Evolutionary conservation across 495 filamentous ascomycete species (phyloP).

Genomic region (Pseudevernia furfuracea): DNA sequence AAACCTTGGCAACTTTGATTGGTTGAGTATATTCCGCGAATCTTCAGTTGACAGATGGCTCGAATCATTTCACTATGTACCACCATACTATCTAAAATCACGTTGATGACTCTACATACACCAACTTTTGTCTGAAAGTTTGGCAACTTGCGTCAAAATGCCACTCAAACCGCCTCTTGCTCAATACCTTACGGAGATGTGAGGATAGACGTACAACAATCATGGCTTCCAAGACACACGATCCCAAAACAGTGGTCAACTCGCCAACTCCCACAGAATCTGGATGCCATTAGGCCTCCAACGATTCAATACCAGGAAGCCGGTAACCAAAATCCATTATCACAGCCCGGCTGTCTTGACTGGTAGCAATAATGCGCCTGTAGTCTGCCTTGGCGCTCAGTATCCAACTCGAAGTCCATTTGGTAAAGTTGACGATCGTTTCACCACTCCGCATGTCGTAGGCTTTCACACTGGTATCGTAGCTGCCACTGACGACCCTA

Average conservation of each 20-base stretch:
- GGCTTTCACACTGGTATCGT: slow-evolving; percentile 90
- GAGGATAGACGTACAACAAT: background rate
- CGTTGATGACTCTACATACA: background rate
- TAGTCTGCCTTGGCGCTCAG: slow-evolving; percentile 92
- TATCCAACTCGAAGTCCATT: slow-evolving; percentile 95
- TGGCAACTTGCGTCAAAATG: background rate
- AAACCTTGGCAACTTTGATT: background rate
- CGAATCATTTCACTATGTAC: background rate
- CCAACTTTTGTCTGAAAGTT: background rate
- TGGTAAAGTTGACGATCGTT: slow-evolving; percentile 65
- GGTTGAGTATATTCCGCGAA: background rate
- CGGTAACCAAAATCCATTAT: slow-evolving; percentile 70
- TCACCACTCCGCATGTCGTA: slow-evolving; percentile 73
- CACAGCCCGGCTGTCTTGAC: slow-evolving; percentile 81
- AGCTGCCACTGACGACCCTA: slow-evolving; percentile 81
- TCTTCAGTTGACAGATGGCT: background rate
- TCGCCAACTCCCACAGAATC: background rate
- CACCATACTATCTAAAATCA: background rate
- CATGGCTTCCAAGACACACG: background rate
- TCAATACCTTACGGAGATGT: no score
- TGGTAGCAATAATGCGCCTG: slow-evolving; percentile 82
- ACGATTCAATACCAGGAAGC: slow-evolving; percentile 41
- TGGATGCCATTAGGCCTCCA: slow-evolving; percentile 35
- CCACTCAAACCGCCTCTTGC: background rate
- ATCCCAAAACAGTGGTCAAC: background rate